A percentile compares a stretch with the other conserved stretches of the same genome.
phyloP scores from a whole-genome alignment of 768 basidiomycete species.

The Leucosporidium scottii region DNA sequence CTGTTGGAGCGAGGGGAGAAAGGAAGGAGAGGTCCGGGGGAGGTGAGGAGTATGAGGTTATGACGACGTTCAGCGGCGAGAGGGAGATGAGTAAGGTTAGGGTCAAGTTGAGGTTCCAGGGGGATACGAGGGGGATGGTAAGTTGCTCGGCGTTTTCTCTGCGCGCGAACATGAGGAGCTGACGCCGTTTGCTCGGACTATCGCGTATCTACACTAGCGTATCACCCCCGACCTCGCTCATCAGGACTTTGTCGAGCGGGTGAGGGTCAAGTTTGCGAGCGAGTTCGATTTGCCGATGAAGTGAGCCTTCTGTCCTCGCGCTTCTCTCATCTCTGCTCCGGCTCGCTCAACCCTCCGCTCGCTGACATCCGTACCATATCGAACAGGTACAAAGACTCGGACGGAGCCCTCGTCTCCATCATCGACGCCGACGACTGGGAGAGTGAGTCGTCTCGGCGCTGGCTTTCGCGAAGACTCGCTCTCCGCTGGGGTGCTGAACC shows the following conservation, averaged over 20 bases:
- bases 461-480: not conserved
- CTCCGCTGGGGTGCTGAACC: too few species aligned
- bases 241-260: conserved; percentile 15
- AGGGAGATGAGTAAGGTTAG: conserved; percentile 6
- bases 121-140: conserved; percentile 28
- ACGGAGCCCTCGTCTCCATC: conserved; percentile 25
- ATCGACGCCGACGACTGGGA: conserved; percentile 34
- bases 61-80: not conserved
- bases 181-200: too few species aligned
- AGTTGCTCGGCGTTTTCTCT: not conserved
- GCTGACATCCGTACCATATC: not conserved
- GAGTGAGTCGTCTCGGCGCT: conserved; percentile 13
- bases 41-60: not conserved
- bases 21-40: not conserved
- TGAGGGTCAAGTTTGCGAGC: conserved; percentile 24
- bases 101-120: conserved; percentile 25
- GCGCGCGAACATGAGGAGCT: not conserved
- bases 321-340: not conserved
- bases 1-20: not conserved
- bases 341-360: not conserved
- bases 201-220: not conserved
- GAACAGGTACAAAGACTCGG: conserved; percentile 30
- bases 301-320: not conserved
- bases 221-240: conserved; percentile 1
- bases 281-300: not conserved